phyloP scores from a whole-genome alignment of 176 grass and related monocot genomes.

The Canna indica region DNA sequence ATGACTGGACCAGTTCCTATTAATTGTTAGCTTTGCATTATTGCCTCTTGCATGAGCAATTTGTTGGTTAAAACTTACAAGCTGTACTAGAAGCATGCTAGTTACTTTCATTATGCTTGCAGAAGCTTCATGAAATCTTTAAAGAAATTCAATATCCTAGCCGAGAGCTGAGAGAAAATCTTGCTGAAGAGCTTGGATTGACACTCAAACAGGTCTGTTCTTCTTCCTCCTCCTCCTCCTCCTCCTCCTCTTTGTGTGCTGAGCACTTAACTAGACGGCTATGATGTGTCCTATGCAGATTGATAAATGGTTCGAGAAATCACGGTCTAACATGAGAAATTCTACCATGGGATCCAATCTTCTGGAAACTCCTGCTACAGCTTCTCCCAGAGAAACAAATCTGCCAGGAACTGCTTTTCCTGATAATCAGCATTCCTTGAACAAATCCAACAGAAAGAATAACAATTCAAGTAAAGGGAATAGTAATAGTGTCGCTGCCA shows the following conservation, averaged over 20 bases:
- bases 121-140: constrained; percentile 42
- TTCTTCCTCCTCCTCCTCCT: not conserved
- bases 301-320: constrained; percentile 14
- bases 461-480: not conserved
- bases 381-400: not conserved
- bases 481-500: not conserved
- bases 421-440: not conserved
- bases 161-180: constrained; percentile 36
- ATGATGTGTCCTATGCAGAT: constrained; percentile 5
- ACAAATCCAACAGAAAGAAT: not conserved
- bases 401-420: no score
- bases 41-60: not conserved
- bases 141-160: constrained; percentile 56
- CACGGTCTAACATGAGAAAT: not conserved
- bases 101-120: not conserved
- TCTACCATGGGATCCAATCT: not conserved
- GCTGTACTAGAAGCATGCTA: not conserved
- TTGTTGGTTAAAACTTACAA: not conserved
- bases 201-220: constrained; percentile 45
- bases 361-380: not conserved
- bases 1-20: not conserved
- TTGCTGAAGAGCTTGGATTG: constrained; percentile 49
- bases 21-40: not conserved
- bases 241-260: not conserved
- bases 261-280: not conserved